phyloP scores from a whole-genome alignment of 202 grass and related monocot genomes.

The Panicum virgatum region DNA sequence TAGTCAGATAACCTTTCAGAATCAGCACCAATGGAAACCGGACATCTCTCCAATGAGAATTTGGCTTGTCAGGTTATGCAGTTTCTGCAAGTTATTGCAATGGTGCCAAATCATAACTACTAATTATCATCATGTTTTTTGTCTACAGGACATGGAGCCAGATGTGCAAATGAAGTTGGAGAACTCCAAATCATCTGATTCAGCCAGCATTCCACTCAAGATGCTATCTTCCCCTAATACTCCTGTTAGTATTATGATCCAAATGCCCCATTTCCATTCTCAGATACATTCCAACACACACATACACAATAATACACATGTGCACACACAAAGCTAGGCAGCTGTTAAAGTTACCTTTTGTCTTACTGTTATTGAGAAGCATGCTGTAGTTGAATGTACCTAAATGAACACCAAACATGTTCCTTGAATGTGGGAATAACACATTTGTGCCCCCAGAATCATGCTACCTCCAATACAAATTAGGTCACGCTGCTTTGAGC shows the following conservation, averaged over 20 bases:
- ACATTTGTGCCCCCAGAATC: background rate
- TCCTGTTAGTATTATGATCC: background rate
- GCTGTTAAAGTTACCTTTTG: background rate
- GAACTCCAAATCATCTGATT: background rate
- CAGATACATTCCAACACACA: background rate
- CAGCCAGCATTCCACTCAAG: background rate
- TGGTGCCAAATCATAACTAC: background rate
- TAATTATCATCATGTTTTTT: background rate
- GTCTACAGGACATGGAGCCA: background rate
- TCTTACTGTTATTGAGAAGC: background rate
- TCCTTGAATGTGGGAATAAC: background rate
- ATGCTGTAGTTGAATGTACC: background rate
- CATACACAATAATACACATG: background rate
- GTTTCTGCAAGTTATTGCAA: background rate
- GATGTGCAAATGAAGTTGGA: background rate
- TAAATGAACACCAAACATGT: background rate
- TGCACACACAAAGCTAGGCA: background rate
- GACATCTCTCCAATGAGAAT: background rate
- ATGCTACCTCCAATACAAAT: background rate
- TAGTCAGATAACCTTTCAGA: background rate
- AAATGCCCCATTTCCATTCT: background rate
- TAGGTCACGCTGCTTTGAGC: background rate
- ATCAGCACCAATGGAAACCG: background rate
- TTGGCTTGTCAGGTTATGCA: background rate
- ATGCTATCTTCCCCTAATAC: background rate